These are phyloP conservation scores for Manihot esculenta DNA, from an alignment of 441 rosid genomes.

Conservation along the genomic window DNA sequence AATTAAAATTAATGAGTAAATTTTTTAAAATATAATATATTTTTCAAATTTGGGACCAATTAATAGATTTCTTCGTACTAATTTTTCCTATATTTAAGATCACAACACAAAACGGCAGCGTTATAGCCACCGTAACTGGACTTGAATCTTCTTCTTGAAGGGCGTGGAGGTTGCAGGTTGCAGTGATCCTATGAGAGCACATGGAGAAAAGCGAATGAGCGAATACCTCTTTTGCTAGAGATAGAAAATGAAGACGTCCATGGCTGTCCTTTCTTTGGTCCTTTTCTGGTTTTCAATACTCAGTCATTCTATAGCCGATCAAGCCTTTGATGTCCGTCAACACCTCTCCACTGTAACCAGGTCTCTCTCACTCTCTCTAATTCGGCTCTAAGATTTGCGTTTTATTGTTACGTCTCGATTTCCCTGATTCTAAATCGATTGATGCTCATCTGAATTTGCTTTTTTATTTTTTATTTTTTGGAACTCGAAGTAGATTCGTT, in stretches of 20 bases:
- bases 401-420: background rate
- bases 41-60: no score
- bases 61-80: no score
- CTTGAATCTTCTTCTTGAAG: background rate
- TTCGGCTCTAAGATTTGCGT: background rate
- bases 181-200: background rate
- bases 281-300: constrained; percentile 23
- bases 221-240: no score
- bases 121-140: no score
- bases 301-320: constrained; percentile 40
- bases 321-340: constrained; percentile 66
- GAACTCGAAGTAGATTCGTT: background rate
- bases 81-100: no score
- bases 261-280: constrained; percentile 32
- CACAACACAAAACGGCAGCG: no score
- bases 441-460: background rate
- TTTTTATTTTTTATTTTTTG: background rate
- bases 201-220: background rate
- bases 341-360: constrained; percentile 81
- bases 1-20: no score
- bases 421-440: constrained; percentile 8
- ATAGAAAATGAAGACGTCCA: constrained; percentile 8
- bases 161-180: background rate
- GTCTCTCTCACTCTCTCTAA: constrained; percentile 27
- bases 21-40: no score